Evolutionary conservation across 31 red algal species (phyloP), one percentile per base, ranked within the genome.

Genomic region (Asparagopsis taxiformis): DNA sequence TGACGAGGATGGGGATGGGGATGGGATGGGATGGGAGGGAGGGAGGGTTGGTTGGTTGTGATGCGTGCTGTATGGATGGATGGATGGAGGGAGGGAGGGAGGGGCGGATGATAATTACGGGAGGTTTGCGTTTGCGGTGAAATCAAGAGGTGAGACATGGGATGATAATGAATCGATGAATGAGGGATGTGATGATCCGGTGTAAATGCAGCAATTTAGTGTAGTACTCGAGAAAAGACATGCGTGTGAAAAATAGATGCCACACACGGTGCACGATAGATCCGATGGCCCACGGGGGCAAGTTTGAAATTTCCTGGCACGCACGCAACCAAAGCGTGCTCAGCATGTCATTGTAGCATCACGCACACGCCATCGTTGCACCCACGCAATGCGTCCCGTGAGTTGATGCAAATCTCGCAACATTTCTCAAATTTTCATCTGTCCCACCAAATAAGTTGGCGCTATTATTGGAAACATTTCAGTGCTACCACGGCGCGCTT

Each of bases 1-100:
- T 54, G 17, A 51, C 82, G 51, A 52, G 30, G 71, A 43, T 61
- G 54, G 9, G 3, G 35, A 41, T 10, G 64, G 64, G 4, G 64
- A 68, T 9, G 64, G 21, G 13, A 39, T 11, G n/a, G 21, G 64
- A 21, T 68, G 21, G 7, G 59, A n/a, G 30, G n/a, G n/a, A n/a
- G n/a, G n/a, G n/a, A n/a, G n/a, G n/a, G 5, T 55, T 55, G 52
- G 7, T 55, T 7, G 52, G 21, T 7, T 7, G 13, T 19, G 5
- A 24, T 24, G 13, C 21, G 52, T 24, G 52, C 13, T 55, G 21
- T 7, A 24, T 19, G 52, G 26, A 24, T 15, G 52, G 52, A 15
- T 11, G 52, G 21, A 24, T 55, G 52, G 26, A 0, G 9, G 52
- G 52, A 24, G 21, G 26, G 52, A 55, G 52, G 26, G 21, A 24